Percentiles rank a stretch among this genome's conserved stretches.
phyloP scores from a whole-genome alignment of 305 asterid species.

The Caryopteris hybrid region DNA sequence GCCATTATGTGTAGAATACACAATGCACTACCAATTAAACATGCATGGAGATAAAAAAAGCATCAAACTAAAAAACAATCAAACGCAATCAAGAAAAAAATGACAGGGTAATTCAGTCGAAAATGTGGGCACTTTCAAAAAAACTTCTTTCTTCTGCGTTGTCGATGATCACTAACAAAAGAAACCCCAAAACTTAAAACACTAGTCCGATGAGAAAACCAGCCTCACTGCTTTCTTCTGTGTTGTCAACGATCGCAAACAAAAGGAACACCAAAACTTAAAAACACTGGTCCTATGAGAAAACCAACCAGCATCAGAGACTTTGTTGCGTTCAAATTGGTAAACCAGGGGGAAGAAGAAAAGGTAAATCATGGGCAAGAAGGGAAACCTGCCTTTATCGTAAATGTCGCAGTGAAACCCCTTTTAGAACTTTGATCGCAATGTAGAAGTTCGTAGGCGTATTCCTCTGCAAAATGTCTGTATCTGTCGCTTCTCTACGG shows the following conservation, averaged over 20 bases:
- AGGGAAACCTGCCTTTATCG: slow-evolving; percentile 11
- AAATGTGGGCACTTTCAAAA: not conserved
- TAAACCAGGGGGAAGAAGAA: not conserved
- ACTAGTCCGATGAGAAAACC: not conserved
- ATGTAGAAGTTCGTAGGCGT: not conserved
- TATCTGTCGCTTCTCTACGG: slow-evolving; percentile 1
- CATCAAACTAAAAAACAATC: not conserved
- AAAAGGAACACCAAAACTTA: not conserved
- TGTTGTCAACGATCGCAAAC: not conserved
- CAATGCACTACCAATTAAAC: slow-evolving; percentile 4
- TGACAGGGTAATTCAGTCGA: not conserved
- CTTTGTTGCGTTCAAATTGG: not conserved
- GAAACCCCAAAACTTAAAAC: not conserved
- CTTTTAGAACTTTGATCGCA: slow-evolving; percentile 9
- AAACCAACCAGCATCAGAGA: not conserved
- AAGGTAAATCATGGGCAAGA: not conserved
- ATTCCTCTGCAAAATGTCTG: slow-evolving; percentile 1
- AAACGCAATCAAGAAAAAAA: not conserved
- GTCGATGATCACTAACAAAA: not conserved
- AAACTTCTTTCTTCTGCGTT: not conserved
- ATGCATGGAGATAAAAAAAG: slow-evolving; percentile 3
- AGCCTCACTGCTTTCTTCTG: not conserved
- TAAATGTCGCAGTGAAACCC: slow-evolving; percentile 5
- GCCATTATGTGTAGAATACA: not conserved
- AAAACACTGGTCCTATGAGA: not conserved